phyloP scores from a whole-genome alignment of 768 basidiomycete genomes.

The Tylopilus cervinicoccineus region DNA sequence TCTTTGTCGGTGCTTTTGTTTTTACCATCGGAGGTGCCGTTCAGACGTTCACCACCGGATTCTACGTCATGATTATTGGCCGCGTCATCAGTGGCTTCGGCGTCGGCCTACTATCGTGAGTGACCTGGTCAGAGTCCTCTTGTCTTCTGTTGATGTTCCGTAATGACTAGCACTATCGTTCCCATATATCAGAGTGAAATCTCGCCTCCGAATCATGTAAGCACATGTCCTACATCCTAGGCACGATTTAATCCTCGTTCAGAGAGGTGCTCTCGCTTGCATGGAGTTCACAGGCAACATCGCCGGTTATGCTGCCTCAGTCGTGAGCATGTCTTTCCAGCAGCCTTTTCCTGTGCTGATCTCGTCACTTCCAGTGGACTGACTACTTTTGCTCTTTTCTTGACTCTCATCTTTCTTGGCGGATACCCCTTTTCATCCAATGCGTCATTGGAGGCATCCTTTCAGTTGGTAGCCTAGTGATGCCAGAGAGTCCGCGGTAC shows the following conservation, averaged over 20 bases:
- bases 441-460: slow-evolving; percentile 82
- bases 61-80: slow-evolving; percentile 77
- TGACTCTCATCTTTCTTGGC: slow-evolving; percentile 84
- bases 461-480: slow-evolving; percentile 69
- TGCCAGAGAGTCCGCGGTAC: slow-evolving; percentile 89
- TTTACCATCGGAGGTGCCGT: slow-evolving; percentile 86
- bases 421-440: slow-evolving; percentile 85
- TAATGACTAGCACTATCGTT: slow-evolving; percentile 70
- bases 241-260: slow-evolving; percentile 4
- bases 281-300: slow-evolving; percentile 96
- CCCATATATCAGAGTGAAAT: slow-evolving; percentile 96
- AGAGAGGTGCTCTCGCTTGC: slow-evolving; percentile 89
- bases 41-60: slow-evolving; percentile 81
- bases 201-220: slow-evolving; percentile 84
- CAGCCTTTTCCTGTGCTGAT: background rate
- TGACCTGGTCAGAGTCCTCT: slow-evolving; percentile 9
- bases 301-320: slow-evolving; percentile 84
- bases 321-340: slow-evolving; percentile 48
- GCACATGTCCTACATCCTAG: slow-evolving; percentile 17
- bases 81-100: slow-evolving; percentile 84
- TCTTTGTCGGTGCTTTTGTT: slow-evolving; percentile 77
- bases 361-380: slow-evolving; percentile 59
- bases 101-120: slow-evolving; percentile 84
- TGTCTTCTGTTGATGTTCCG: slow-evolving; percentile 2
- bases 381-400: slow-evolving; percentile 93